Conservation (phyloP, 495 filamentous ascomycete species). For the Penicillium fimorum region DNA sequence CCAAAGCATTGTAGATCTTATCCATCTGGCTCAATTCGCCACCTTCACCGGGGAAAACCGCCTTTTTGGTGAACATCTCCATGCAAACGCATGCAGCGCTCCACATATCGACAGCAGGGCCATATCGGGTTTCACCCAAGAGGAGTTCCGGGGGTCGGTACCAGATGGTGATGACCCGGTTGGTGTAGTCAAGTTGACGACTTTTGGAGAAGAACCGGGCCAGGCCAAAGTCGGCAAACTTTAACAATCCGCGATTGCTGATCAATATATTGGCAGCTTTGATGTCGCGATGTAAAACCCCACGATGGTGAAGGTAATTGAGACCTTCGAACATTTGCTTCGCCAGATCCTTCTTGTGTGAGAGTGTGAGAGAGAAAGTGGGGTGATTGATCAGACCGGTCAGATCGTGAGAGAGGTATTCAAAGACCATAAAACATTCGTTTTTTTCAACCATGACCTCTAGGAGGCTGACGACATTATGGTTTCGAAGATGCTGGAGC, state of each 20-base stretch:
- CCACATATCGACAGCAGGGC: slow-evolving; percentile 95
- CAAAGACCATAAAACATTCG: slow-evolving; percentile 99
- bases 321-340: slow-evolving; percentile 93
- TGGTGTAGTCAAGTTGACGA: slow-evolving; percentile 93
- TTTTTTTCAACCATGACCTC: slow-evolving; percentile 99
- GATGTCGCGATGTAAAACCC: slow-evolving; percentile 93
- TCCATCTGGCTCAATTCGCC: slow-evolving; percentile 94
- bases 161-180: slow-evolving; percentile 96
- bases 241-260: slow-evolving; percentile 81
- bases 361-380: slow-evolving; percentile 77
- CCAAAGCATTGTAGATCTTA: slow-evolving; percentile 90
- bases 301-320: slow-evolving; percentile 89
- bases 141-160: slow-evolving; percentile 92
- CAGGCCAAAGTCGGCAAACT: slow-evolving; percentile 94
- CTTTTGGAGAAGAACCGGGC: slow-evolving; percentile 97
- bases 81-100: slow-evolving; percentile 95
- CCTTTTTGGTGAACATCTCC: slow-evolving; percentile 93
- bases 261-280: slow-evolving; percentile 95
- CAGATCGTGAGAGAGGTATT: slow-evolving; percentile 94
- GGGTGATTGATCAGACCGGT: slow-evolving; percentile 91
- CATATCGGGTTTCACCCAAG: slow-evolving; percentile 91
- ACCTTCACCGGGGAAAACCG: slow-evolving; percentile 93
- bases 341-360: slow-evolving; percentile 91
- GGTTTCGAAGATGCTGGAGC: slow-evolving; percentile 87
- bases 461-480: slow-evolving; percentile 74